Evolutionary conservation across 306 rosid genomes (phyloP).

Genomic region (Cicer cuneatum): DNA sequence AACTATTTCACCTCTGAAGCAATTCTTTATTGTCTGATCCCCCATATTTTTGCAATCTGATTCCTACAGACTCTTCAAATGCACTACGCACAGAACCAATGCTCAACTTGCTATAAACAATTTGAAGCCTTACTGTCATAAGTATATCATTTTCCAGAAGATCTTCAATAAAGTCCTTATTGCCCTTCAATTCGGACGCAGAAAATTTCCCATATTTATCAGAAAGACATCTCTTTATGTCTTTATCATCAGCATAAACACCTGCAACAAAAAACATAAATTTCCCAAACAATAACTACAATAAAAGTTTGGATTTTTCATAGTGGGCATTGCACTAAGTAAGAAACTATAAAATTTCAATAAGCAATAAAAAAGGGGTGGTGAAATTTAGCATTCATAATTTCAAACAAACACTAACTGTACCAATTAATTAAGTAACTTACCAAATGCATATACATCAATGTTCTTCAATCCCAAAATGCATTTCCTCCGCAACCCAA

Average conservation of each 20-base stretch:
- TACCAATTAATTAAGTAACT: not conserved
- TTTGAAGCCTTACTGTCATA: constrained; percentile 85
- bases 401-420: constrained; percentile 1
- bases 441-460: constrained; percentile 91
- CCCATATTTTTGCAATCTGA: constrained; percentile 72
- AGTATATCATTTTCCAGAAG: constrained; percentile 77
- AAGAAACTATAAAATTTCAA: not conserved
- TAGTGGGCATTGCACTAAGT: not conserved
- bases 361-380: not conserved
- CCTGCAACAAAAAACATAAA: constrained; percentile 57
- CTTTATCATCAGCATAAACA: constrained; percentile 75
- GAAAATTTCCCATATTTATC: constrained; percentile 69
- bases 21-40: constrained; percentile 73
- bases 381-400: not conserved
- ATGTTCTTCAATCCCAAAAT: constrained; percentile 84
- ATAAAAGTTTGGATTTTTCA: not conserved
- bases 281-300: constrained; percentile 14
- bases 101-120: constrained; percentile 82
- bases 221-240: constrained; percentile 56
- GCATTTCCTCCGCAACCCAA: constrained; percentile 78
- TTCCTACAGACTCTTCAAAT: constrained; percentile 88
- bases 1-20: constrained; percentile 75
- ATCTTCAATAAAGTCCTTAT: constrained; percentile 65
- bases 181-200: constrained; percentile 58
- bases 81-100: constrained; percentile 85